A percentile compares a stretch with the other conserved stretches of the same genome.
Evolutionary conservation across 176 grass and related monocot genomes (phyloP).

Genomic region (Carex myosuroides): DNA sequence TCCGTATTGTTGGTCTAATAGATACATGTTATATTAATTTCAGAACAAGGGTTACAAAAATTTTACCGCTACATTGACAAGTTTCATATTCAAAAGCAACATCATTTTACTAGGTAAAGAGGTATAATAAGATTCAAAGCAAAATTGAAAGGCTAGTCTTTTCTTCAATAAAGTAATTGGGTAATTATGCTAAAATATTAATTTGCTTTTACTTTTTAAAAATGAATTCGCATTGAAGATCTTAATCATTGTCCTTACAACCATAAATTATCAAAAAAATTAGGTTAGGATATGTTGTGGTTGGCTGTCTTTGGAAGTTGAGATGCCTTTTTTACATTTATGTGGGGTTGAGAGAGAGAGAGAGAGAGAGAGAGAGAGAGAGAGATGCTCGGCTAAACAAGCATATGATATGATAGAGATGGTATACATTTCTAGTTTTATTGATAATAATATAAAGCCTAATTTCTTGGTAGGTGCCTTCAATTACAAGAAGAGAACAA

Average conservation of each 20-base stretch:
- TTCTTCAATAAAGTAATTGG: not conserved
- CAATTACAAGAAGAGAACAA: slow-evolving; percentile 15
- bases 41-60: not conserved
- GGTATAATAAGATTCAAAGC: not conserved
- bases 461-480: slow-evolving; percentile 20
- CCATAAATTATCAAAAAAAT: not conserved
- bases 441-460: not conserved
- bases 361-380: slow-evolving; percentile 22
- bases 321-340: slow-evolving; percentile 24
- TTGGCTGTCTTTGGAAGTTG: slow-evolving; percentile 22
- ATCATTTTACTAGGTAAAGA: not conserved
- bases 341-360: slow-evolving; percentile 22
- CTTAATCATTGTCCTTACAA: slow-evolving; percentile 8
- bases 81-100: not conserved
- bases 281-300: not conserved
- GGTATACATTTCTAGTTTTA: no score
- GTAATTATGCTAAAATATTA: not conserved
- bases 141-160: not conserved
- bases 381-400: slow-evolving; percentile 1
- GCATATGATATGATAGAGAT: no score
- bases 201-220: not conserved
- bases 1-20: not conserved
- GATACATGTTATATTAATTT: not conserved
- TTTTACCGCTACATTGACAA: no score
- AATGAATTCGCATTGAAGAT: not conserved